Conservation (phyloP, 2,329 filamentous ascomycete genomes). For the Aspergillus clavatus region DNA sequence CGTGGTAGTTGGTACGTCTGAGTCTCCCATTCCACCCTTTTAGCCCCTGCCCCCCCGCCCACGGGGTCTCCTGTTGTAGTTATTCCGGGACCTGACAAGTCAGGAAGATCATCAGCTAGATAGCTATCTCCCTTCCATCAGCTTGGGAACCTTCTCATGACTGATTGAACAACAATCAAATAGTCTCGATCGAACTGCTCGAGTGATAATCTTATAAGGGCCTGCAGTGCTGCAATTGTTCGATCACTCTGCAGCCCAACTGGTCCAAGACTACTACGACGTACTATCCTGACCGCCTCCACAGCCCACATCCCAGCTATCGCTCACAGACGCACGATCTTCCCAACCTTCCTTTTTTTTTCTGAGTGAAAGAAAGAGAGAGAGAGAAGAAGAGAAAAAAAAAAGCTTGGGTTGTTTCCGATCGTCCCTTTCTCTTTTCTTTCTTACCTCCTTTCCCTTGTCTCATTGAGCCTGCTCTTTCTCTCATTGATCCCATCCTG, state of each 20-base stretch:
- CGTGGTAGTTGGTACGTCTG: background rate
- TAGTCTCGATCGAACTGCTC: background rate
- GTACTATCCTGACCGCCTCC: slow-evolving; percentile 22
- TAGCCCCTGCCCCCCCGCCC: background rate
- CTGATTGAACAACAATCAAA: background rate
- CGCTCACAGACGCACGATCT: slow-evolving; percentile 1
- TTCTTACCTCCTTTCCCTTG: background rate
- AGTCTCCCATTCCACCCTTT: background rate
- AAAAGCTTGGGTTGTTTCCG: too few relatives aligned
- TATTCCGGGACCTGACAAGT: background rate
- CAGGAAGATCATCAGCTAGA: background rate
- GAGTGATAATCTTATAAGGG: background rate
- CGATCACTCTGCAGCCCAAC: background rate
- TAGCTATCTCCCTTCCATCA: background rate
- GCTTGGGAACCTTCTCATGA: background rate
- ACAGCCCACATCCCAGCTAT: slow-evolving; percentile 17
- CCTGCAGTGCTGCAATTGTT: too few relatives aligned
- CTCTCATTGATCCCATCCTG: background rate
- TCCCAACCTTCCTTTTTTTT: slow-evolving; percentile 2
- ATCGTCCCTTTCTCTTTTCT: too few relatives aligned
- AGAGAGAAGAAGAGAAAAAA: too few relatives aligned
- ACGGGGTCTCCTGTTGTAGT: background rate
- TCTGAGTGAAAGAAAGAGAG: too few relatives aligned
- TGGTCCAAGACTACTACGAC: slow-evolving; percentile 8
- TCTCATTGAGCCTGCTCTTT: background rate